Conservation (phyloP, 106 monocot genomes). For the Allium cepa region DNA sequence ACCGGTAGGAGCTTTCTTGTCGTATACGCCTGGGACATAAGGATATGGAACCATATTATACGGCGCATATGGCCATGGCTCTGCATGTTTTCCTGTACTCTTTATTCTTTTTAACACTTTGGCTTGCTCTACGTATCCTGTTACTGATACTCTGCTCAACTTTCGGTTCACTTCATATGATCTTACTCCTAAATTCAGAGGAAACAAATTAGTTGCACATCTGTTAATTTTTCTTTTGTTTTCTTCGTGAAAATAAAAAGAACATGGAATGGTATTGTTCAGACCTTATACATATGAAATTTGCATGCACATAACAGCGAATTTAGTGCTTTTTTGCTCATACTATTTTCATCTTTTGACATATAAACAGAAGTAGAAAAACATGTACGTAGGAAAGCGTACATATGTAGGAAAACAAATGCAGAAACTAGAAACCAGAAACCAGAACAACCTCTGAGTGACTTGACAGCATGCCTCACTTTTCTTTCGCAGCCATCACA, state of each 20-base stretch:
- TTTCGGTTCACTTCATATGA: conserved; percentile 38
- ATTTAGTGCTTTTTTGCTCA: background rate
- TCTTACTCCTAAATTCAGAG: conserved; percentile 21
- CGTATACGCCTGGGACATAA: conserved; percentile 41
- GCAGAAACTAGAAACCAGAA: background rate
- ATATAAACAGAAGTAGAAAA: background rate
- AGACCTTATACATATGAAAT: too few relatives aligned
- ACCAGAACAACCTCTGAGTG: conserved; percentile 30
- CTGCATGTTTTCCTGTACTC: conserved; percentile 44
- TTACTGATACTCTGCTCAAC: conserved; percentile 41
- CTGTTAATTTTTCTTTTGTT: too few relatives aligned
- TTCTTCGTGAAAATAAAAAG: background rate
- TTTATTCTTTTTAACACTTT: conserved; percentile 29
- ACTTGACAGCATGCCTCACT: conserved; percentile 43
- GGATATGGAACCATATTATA: conserved; percentile 44
- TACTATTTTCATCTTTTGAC: background rate
- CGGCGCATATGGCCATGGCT: conserved; percentile 55
- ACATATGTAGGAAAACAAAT: background rate
- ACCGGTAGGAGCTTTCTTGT: conserved; percentile 53
- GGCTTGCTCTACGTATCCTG: conserved; percentile 35
- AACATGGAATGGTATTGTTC: background rate
- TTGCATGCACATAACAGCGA: too few relatives aligned
- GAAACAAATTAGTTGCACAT: background rate
- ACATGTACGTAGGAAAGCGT: background rate
- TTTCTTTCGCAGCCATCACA: conserved; percentile 78